Evolutionary conservation across 1,139 yeast genomes (phyloP).

Genomic region (Magnusiomyces suaveolens): DNA sequence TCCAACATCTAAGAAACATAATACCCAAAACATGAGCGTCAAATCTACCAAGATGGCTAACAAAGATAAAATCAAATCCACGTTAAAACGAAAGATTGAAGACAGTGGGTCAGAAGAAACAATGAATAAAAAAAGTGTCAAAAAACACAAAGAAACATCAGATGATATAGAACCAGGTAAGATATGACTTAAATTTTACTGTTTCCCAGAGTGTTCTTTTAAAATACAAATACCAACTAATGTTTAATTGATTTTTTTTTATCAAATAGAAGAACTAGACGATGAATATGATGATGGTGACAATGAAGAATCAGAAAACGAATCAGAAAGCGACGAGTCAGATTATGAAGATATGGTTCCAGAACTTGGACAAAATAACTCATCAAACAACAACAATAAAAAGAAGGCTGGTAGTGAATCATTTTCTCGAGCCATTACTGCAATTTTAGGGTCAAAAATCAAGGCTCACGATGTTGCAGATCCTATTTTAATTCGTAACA

Average conservation of each 20-base stretch:
- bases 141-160: not conserved
- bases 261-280: slow-evolving; percentile 8
- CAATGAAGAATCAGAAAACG: slow-evolving; percentile 14
- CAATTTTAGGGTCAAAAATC: slow-evolving; percentile 73
- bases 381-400: slow-evolving; percentile 24
- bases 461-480: slow-evolving; percentile 83
- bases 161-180: not conserved
- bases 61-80: no score
- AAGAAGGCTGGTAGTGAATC: slow-evolving; percentile 52
- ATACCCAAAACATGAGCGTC: no score
- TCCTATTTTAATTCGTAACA: slow-evolving; percentile 76
- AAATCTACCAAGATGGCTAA: no score
- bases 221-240: not conserved
- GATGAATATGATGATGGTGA: slow-evolving; percentile 13
- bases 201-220: not conserved
- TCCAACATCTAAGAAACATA: no score
- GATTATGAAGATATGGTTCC: slow-evolving; percentile 20
- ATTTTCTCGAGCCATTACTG: slow-evolving; percentile 74
- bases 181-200: not conserved
- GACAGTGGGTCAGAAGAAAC: not conserved
- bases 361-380: slow-evolving; percentile 23
- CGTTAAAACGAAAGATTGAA: no score
- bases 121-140: not conserved
- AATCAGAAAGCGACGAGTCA: slow-evolving; percentile 19
- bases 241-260: no score